These are phyloP conservation scores for Microbotryomycetes sp. DNA, from an alignment of 1,284 basidiomycete genomes.

Conservation along the genomic window DNA sequence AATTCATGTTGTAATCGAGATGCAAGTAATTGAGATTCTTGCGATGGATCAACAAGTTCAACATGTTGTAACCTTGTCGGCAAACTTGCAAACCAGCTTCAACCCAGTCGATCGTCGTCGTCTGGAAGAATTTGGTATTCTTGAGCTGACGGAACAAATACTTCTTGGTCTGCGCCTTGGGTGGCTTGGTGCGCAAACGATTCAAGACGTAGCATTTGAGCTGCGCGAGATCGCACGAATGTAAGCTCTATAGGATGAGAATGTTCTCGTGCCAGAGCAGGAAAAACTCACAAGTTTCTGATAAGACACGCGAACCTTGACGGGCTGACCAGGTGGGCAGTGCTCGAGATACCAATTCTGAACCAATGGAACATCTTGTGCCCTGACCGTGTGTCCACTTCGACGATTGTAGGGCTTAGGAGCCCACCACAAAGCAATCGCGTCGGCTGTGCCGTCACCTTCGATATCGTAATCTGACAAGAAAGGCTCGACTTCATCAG, in stretches of 20 bases:
- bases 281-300: conserved; percentile 68
- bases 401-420: conserved; percentile 92
- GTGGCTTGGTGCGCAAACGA: conserved; percentile 76
- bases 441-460: conserved; percentile 89
- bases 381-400: conserved; percentile 84
- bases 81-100: conserved; percentile 98
- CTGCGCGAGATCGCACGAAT: conserved; percentile 13
- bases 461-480: conserved; percentile 72
- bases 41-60: conserved; percentile 96
- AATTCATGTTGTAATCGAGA: conserved; percentile 48
- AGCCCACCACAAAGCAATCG: conserved; percentile 97
- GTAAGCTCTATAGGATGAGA: too few relatives aligned
- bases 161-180: conserved; percentile 97
- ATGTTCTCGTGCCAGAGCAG: neutral
- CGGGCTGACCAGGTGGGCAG: conserved; percentile 89
- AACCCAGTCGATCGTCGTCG: conserved; percentile 96
- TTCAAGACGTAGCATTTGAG: conserved; percentile 95
- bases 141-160: conserved; percentile 92
- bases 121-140: conserved; percentile 99
- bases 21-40: conserved; percentile 82
- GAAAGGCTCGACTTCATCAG: conserved; percentile 76
- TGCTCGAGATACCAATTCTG: conserved; percentile 96
- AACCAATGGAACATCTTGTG: conserved; percentile 90
- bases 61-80: conserved; percentile 98
- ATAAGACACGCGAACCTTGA: conserved; percentile 98